Evolutionary conservation across 1,139 yeast species (phyloP), one percentile per base, ranked within the genome.

Genomic region (Wickerhamomyces sp.): DNA sequence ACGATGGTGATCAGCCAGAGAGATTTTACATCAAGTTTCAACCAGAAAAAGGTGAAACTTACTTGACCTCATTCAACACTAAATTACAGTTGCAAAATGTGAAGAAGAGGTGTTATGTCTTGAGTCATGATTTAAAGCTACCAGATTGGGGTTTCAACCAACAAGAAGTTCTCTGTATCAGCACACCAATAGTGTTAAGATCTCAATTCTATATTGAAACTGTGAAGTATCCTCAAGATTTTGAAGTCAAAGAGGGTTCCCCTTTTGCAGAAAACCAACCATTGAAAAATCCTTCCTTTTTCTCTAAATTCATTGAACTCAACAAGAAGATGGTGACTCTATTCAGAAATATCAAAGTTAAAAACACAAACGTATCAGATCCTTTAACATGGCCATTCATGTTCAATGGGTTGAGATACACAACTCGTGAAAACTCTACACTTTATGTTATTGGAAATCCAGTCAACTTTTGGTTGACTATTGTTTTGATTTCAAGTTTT

Each of bases 91-190:
- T 89, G 18, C 63, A 69, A 37, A 89, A 84, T 60, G 66, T 68
- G n/a, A 79, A 81, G 27, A 76, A 79, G 13, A 67, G 68, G 27
- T 88, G 96, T 62, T 69, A 71, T 18, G 59, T 88, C 41, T 62
- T 85, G 51, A 76, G 85, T 8, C 94, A 87, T 58, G 75, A 73
- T 33, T 72, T 72, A 8, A 73, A 69, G 53, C 67, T 88, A 37
- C 94, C 94, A 5, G 71, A 70, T 1, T 84, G 90, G 89, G 94
- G 81, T 0, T 71, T 71, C 51, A 69, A 71, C 33, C 94, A 85
- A 57, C 81, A 81, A 61, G 96, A 89, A 65, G 88, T 87, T 3
- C 65, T 84, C 26, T 89, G 96, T 63, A 75, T 85, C 34, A 76
- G 77, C 37, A 76, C 75, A 34, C 89, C 95, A 11, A 76, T 76